Percentiles rank a stretch among this genome's conserved stretches.
Conservation (phyloP, 345 rosid species). For the Cardiospermum halicacabum region DNA sequence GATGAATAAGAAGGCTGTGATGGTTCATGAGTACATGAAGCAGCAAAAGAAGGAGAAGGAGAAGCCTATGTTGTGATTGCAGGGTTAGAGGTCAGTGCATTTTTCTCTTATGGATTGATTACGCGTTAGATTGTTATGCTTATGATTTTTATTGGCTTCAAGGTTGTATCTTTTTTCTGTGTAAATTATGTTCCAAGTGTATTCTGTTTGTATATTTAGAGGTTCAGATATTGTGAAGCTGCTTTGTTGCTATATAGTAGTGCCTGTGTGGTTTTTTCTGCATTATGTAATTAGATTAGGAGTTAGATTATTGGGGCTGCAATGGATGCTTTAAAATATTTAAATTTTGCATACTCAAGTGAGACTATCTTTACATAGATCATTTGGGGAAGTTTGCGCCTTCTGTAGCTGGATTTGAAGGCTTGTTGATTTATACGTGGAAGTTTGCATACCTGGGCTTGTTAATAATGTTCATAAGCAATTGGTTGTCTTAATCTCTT, state of each 20-base stretch:
- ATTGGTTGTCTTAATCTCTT: neutral
- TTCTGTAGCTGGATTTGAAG: too few species aligned
- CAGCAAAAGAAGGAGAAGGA: slow-evolving; percentile 44
- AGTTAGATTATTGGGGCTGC: neutral
- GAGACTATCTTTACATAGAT: neutral
- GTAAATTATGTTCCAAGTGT: neutral
- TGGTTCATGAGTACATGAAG: slow-evolving; percentile 37
- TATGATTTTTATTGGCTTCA: neutral
- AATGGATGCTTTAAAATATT: neutral
- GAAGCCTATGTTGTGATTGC: slow-evolving; percentile 15
- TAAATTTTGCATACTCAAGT: neutral
- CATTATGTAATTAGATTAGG: neutral
- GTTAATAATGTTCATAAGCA: neutral
- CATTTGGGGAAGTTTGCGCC: neutral
- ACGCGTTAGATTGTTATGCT: neutral
- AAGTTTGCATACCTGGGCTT: too few species aligned
- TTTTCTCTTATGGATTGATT: neutral
- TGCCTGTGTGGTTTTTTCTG: neutral
- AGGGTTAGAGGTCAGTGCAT: neutral
- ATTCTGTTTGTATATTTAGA: neutral
- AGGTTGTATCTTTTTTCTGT: neutral
- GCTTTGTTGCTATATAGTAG: neutral
- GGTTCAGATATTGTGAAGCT: neutral
- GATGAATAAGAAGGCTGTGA: slow-evolving; percentile 46
- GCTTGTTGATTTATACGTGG: too few species aligned